phyloP scores from a whole-genome alignment of 139 green algal species.

The Parachlorella kessleri region DNA sequence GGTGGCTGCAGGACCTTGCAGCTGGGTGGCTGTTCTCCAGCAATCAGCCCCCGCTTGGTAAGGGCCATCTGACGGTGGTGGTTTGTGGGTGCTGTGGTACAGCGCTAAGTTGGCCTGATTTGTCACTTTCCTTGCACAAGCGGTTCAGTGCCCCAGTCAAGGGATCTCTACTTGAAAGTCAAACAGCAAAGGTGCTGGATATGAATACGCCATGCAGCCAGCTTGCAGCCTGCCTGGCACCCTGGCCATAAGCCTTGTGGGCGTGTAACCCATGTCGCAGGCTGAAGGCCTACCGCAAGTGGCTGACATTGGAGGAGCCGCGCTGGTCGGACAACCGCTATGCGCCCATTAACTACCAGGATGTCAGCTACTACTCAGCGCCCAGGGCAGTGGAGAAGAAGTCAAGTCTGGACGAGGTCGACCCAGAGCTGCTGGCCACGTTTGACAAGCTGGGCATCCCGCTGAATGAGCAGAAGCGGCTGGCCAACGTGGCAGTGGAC shows the following conservation, averaged over 20 bases:
- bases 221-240: too few relatives aligned
- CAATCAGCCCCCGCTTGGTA: too few relatives aligned
- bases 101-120: too few relatives aligned
- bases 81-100: too few relatives aligned
- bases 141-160: too few relatives aligned
- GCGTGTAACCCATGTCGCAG: constrained; percentile 20
- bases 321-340: constrained; percentile 58
- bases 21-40: background rate
- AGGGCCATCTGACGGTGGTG: too few relatives aligned
- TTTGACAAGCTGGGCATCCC: constrained; percentile 99
- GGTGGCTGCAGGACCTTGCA: too few relatives aligned
- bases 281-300: constrained; percentile 92
- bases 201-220: too few relatives aligned
- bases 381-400: constrained; percentile 95
- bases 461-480: constrained; percentile 97
- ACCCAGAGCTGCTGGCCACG: constrained; percentile 95
- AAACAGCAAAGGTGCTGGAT: too few relatives aligned
- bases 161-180: too few relatives aligned
- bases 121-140: too few relatives aligned
- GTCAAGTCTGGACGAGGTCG: constrained; percentile 88
- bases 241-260: too few relatives aligned
- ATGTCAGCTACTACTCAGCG: constrained; percentile 94
- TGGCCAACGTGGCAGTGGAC: constrained; percentile 97
- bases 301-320: constrained; percentile 92
- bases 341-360: constrained; percentile 89